Base-by-base conservation (phyloP, 148 eudicot genomes). In the Persicaria tinctoria region DNA sequence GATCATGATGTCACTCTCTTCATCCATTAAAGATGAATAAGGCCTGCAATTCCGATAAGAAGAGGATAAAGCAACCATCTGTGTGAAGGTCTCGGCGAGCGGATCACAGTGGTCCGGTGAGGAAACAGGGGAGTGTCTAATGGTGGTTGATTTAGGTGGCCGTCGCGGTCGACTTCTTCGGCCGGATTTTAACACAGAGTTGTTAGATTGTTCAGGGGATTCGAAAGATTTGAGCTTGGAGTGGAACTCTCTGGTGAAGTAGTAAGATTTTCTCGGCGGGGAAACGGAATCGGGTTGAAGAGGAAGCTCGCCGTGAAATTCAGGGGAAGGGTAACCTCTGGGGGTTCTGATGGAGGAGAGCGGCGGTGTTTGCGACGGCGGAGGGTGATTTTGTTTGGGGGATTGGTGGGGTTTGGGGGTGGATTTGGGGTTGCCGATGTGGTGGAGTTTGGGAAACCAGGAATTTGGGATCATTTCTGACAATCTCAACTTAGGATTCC, bases 231-330 rank as follows among this genome's bases (percentile, higher is more conserved):
- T 53, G 57, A 53, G 57, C 13, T 53, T 10, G 57, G 57, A 53
- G 57, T 53, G 57, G 57, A 81, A 81, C 13, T 89, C 90, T 82
- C 97, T 80, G 3, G 87, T 75, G 76, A 88, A 83, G 66, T 91
- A 83, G 79, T 91, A 89, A 17, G 97, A 91, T 44, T 83, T 82
- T 72, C 90, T 83, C 41, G 41, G 41, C 41, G 41, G 41, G 41
- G 41, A 32, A 53, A 53, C 11, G 57, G 57, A 16, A 53, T 53
- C 11, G 5, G 57, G n/a, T 9, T 53, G 57, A 53, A 16, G 57
- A 53, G 57, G n/a, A 53, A 53, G 57, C 11, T 10, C 13, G 57
- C n/a, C 13, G 57, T 53, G 57, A 53, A 16, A 32, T 32, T 32
- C 57, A 53, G 57, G 13, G n/a, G 57, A 53, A 53, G 57, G 57